Evolutionary conservation across 805 yeast species (phyloP), one percentile per base, ranked within the genome.

Genomic region (Alloascoidea africana): DNA sequence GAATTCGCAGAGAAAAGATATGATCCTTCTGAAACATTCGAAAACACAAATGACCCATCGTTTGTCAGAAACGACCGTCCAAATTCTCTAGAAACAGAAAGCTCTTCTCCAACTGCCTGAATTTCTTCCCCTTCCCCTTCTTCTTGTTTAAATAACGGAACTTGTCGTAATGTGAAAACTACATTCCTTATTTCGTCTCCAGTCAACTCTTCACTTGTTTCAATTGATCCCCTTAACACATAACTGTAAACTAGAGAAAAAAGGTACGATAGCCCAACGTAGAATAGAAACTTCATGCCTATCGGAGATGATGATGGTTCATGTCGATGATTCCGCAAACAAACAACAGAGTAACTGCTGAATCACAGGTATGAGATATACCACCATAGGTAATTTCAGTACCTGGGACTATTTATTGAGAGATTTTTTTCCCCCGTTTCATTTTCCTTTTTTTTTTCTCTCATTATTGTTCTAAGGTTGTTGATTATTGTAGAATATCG

Each of bases 401-500:
- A 23, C 30, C 30, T 23, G n/a, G n/a, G n/a, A n/a, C n/a, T n/a
- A n/a, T n/a, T n/a, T n/a, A n/a, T n/a, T n/a, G n/a, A n/a, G n/a
- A n/a, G n/a, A n/a, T n/a, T n/a, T n/a, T n/a, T n/a, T n/a, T n/a
- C n/a, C n/a, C n/a, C n/a, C n/a, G n/a, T n/a, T n/a, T n/a, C n/a
- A n/a, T 8, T 23, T n/a, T 23, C n/a, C 30, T 23, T 23, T 23
- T 23, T 23, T 23, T 23, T n/a, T 23, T 23, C 30, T 23, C 30
- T 23, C n/a, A 8, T 8, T 23, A 8, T 8, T 8, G n/a, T 23
- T 23, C 13, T 23, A 23, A 8, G 30, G n/a, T 23, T 23, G 30
- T 23, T 23, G 30, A 23, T 23, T 23, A 23, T 23, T 23, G 30
- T 23, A 23, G 30, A 23, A 23, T 23, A n/a, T 23, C 30, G 30